These are phyloP conservation scores for Passalora sequoiae DNA, from an alignment of 2,329 filamentous ascomycete species.

Conservation along the genomic window DNA sequence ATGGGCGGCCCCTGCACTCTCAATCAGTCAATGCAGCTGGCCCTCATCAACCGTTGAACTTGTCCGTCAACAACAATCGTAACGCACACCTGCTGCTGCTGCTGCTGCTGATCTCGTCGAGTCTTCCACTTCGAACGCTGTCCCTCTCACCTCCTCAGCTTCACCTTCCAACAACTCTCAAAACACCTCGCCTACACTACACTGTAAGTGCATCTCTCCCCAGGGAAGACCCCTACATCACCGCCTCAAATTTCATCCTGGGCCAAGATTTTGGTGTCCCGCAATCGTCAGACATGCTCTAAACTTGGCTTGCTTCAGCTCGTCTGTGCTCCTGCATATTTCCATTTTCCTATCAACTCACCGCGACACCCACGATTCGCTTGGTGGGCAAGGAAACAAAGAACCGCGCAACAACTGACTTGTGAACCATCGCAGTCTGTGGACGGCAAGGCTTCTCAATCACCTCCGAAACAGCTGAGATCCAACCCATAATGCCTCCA, in stretches of 20 bases:
- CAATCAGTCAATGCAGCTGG: no score
- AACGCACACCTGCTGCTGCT: no score
- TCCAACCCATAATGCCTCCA: constrained; percentile 41
- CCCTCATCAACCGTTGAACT: no score
- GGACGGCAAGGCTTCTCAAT: constrained; percentile 1
- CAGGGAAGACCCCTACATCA: not conserved
- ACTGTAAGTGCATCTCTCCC: no score
- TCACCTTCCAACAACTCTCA: no score
- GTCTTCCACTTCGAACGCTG: no score
- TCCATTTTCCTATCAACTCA: not conserved
- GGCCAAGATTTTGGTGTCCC: not conserved
- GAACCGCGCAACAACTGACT: not conserved
- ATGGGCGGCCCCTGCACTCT: not conserved
- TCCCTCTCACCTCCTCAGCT: no score
- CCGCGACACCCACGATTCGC: not conserved
- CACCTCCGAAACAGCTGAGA: constrained; percentile 7
- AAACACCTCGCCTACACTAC: no score
- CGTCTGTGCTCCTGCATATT: not conserved
- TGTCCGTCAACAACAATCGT: no score
- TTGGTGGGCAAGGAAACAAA: not conserved
- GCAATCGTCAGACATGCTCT: not conserved
- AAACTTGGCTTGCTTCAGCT: not conserved
- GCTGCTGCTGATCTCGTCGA: no score
- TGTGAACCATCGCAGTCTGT: constrained; percentile 2
- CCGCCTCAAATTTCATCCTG: constrained; percentile 1